A percentile compares a stretch with the other conserved stretches of the same genome.
phyloP scores from a whole-genome alignment of 2,329 filamentous ascomycete genomes.

The Ophiostoma pallidulum region DNA sequence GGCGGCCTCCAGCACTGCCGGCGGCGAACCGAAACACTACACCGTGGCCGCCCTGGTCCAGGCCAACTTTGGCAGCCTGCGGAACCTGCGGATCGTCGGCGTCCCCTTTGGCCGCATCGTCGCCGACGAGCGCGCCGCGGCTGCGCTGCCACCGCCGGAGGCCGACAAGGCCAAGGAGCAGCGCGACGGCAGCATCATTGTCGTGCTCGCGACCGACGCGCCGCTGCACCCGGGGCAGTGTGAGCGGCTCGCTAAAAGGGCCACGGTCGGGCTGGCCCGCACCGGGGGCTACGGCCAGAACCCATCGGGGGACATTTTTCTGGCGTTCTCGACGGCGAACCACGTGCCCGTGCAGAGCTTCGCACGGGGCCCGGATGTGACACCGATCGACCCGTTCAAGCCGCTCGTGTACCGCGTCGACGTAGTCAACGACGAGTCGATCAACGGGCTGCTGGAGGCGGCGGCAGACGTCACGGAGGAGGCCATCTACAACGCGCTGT shows the following conservation, averaged over 20 bases:
- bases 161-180: constrained; percentile 34
- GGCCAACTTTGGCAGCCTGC: constrained; percentile 52
- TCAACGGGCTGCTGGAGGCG: constrained; percentile 53
- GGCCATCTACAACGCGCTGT: constrained; percentile 55
- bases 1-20: constrained; percentile 16
- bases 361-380: background rate
- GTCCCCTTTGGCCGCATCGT: constrained; percentile 53
- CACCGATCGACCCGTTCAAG: constrained; percentile 1
- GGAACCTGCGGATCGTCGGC: constrained; percentile 49
- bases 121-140: constrained; percentile 29
- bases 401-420: background rate
- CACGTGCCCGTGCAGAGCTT: constrained; percentile 28
- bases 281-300: constrained; percentile 44
- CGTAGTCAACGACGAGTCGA: constrained; percentile 44
- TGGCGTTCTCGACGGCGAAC: constrained; percentile 56
- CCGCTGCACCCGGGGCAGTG: constrained; percentile 29
- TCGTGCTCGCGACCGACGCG: constrained; percentile 43
- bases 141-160: constrained; percentile 27
- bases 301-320: constrained; percentile 55
- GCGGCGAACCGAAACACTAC: constrained; percentile 29
- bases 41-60: constrained; percentile 55
- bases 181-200: constrained; percentile 45
- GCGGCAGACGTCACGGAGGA: constrained; percentile 55
- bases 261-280: constrained; percentile 49
- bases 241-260: constrained; percentile 23